These are phyloP conservation scores for Antitrichia curtipendula DNA, from an alignment of 225 moss, liverwort and hornwort species.

Conservation along the genomic window DNA sequence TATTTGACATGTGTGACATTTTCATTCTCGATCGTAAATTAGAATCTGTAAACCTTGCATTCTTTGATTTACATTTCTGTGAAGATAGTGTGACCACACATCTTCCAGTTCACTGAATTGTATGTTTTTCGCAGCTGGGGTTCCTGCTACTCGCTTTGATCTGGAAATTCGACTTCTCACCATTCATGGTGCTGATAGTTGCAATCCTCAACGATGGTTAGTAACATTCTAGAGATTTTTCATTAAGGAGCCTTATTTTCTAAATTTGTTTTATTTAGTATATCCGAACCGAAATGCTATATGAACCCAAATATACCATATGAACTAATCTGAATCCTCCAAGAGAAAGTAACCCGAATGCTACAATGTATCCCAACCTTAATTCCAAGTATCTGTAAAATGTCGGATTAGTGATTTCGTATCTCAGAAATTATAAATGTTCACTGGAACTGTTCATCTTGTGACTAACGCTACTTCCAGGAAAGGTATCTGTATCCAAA, in stretches of 20 bases:
- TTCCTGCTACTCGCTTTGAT: conserved; percentile 52
- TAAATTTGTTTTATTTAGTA: not conserved
- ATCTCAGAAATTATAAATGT: not conserved
- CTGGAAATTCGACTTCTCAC: conserved; percentile 69
- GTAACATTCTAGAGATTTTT: not conserved
- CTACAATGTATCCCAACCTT: not conserved
- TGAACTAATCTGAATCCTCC: not conserved
- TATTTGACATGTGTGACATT: not conserved
- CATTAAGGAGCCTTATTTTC: not conserved
- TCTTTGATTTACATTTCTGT: not conserved
- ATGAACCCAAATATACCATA: not conserved
- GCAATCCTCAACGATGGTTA: conserved; percentile 73
- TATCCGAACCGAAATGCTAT: not conserved
- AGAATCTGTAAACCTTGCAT: not conserved
- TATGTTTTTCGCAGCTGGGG: conserved; percentile 31
- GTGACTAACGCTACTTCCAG: not conserved
- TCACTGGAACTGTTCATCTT: not conserved
- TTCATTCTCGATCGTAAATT: not conserved
- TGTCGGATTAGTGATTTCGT: not conserved
- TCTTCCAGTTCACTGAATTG: not conserved
- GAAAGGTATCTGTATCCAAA: no score
- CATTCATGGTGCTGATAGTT: conserved; percentile 71
- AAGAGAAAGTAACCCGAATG: not conserved
- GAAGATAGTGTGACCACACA: not conserved
- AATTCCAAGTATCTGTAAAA: not conserved